Evolutionary conservation across 176 grass and related monocot species (phyloP), one percentile per base, ranked within the genome.

Genomic region (Triticum dicoccoides): DNA sequence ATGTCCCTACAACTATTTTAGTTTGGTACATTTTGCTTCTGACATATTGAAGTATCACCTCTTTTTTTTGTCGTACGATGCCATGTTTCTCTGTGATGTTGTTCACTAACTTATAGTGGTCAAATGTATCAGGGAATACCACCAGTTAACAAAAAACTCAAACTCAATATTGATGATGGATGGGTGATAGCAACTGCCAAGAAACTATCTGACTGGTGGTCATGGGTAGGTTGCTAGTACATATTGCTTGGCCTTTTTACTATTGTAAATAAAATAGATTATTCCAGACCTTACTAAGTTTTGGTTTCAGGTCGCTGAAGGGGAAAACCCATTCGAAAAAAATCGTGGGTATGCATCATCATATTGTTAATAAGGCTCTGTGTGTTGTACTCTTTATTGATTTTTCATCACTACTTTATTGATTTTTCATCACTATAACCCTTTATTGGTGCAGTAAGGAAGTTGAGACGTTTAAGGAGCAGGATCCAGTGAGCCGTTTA

Each of bases 91-190:
- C 64, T 14, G 4, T 62, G 21, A 82, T 86, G 67, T 23, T 61
- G 20, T 37, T 49, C 61, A 61, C 76, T 91, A 56, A 91, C 17
- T 38, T 23, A 67, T 33, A 33, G 23, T 84, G 10, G n/a, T 52
- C 81, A 83, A 86, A 80, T 91, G 54, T 85, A 68, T 81, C 84
- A 98, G 96, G 96, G 96, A 81, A 96, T 98, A 91, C 90, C 96
- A 47, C 92, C 96, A 42, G 58, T 41, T 69, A 84, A 64, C 64
- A 91, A 92, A 91, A 91, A 91, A 34, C 56, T 94, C 1, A 91
- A 91, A 34, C 62, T 94, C 1, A 80, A 86, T 76, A 83, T 88
- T 85, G 76, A 23, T 24, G 87, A 93, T 88, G 76, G 86, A 82
- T 98, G 96, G 96, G 82, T 98, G 51, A 90, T 58, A 81, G 59